Evolutionary conservation across 306 rosid species (phyloP).

Genomic region (Ormosia emarginata): DNA sequence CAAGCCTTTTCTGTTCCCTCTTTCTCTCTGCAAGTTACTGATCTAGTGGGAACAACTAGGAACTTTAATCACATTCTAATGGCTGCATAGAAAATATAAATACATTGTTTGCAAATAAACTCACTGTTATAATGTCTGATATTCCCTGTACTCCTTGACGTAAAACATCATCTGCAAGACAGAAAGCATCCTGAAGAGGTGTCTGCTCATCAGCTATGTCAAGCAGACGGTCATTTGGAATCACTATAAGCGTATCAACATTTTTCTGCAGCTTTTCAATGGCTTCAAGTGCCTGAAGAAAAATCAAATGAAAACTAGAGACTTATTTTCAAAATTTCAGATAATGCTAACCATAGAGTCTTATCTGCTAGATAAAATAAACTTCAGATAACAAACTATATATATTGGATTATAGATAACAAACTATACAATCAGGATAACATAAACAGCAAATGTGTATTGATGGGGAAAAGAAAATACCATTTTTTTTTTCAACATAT

Average conservation of each 20-base stretch:
- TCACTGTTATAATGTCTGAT: constrained; percentile 92
- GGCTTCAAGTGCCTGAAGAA: constrained; percentile 89
- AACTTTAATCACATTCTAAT: neutral
- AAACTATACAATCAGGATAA: neutral
- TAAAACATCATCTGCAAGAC: constrained; percentile 93
- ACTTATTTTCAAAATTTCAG: neutral
- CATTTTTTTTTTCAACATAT: neutral
- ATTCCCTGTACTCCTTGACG: constrained; percentile 99
- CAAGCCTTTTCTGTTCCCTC: neutral
- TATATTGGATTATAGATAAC: neutral
- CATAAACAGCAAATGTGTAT: neutral
- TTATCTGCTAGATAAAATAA: neutral
- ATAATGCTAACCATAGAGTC: neutral
- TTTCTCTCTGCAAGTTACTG: neutral
- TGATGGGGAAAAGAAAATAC: neutral
- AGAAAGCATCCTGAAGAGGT: constrained; percentile 96
- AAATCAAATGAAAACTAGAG: neutral
- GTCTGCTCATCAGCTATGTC: constrained; percentile 98
- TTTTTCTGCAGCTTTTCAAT: constrained; percentile 93
- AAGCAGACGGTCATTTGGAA: constrained; percentile 95
- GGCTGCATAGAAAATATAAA: neutral
- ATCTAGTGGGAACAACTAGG: neutral
- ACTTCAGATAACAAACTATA: neutral
- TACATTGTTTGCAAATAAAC: constrained; percentile 28
- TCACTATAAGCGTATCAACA: constrained; percentile 95